Conservation (phyloP, 192 early-diverging fungal genomes). For the Paraglomus occultum region DNA sequence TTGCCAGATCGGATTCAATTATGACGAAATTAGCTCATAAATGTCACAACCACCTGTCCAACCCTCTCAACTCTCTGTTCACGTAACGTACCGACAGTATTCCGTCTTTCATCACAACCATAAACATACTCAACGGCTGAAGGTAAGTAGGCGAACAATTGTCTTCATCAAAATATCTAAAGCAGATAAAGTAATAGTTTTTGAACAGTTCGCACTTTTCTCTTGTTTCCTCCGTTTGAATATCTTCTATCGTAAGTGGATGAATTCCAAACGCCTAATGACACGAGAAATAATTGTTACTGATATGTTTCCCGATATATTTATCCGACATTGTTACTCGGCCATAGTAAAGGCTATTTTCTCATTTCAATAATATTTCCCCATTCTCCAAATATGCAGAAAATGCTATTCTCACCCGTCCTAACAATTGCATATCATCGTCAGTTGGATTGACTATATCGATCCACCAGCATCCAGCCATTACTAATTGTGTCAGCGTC, state of each 20-base stretch:
- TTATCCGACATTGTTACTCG: too few species aligned
- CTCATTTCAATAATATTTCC: not conserved
- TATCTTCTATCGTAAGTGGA: conserved; percentile 86
- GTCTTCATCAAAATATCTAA: conserved; percentile 73
- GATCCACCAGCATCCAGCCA: conserved; percentile 69
- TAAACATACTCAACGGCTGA: conserved; percentile 67
- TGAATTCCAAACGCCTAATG: conserved; percentile 66
- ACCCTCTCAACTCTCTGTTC: not conserved
- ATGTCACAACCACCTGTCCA: not conserved
- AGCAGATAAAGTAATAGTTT: conserved; percentile 91
- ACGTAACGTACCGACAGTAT: conserved; percentile 57
- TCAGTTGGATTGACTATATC: conserved; percentile 56
- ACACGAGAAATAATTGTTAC: conserved; percentile 24
- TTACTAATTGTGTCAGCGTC: conserved; percentile 39
- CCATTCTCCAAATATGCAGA: not conserved
- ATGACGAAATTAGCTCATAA: not conserved
- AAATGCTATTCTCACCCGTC: conserved; percentile 43
- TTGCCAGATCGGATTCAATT: not conserved
- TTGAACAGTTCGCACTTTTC: conserved; percentile 92
- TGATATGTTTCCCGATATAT: not conserved
- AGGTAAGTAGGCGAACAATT: conserved; percentile 59
- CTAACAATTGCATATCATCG: conserved; percentile 55
- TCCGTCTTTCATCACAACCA: conserved; percentile 63
- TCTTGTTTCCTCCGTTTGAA: conserved; percentile 78
- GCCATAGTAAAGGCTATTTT: not conserved